Evolutionary conservation across 225 moss, liverwort and hornwort species (phyloP).

Genomic region (Straminergon stramineum): DNA sequence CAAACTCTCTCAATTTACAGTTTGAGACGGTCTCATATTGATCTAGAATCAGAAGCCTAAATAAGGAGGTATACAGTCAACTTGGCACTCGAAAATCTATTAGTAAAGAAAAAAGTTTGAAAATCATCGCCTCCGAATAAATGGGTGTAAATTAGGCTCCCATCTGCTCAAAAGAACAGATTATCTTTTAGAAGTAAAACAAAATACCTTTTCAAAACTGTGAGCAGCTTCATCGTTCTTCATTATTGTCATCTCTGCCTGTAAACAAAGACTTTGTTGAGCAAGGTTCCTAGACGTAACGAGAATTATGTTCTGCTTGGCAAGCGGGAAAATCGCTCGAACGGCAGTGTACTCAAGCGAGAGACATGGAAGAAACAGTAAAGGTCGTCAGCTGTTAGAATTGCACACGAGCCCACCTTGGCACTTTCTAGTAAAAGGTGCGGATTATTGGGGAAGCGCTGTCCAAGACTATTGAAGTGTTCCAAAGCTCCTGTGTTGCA

Average conservation of each 20-base stretch:
- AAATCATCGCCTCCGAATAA: neutral
- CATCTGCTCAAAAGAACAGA: neutral
- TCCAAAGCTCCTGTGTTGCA: slow-evolving; percentile 68
- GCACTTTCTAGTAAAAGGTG: slow-evolving; percentile 77
- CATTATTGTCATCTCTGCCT: slow-evolving; percentile 76
- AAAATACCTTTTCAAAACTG: slow-evolving; percentile 77
- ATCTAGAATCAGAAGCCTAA: neutral
- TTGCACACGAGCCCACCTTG: slow-evolving; percentile 43
- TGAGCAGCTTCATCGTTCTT: slow-evolving; percentile 68
- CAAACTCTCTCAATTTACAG: neutral
- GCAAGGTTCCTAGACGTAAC: neutral
- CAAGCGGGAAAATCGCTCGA: neutral
- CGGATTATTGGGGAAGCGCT: slow-evolving; percentile 75
- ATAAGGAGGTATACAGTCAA: neutral
- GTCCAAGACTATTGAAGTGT: slow-evolving; percentile 70
- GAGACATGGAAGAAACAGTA: neutral
- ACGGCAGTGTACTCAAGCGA: neutral
- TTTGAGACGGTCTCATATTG: neutral
- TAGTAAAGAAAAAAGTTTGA: neutral
- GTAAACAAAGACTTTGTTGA: neutral
- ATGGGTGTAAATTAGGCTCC: neutral
- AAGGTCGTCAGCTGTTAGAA: neutral
- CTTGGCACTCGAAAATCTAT: neutral
- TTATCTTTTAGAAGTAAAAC: neutral
- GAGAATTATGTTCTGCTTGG: neutral